Percentiles rank a stretch among this genome's conserved stretches.
Evolutionary conservation across 2,329 filamentous ascomycete species (phyloP).

Genomic region (Aspergillus hiratsukae): DNA sequence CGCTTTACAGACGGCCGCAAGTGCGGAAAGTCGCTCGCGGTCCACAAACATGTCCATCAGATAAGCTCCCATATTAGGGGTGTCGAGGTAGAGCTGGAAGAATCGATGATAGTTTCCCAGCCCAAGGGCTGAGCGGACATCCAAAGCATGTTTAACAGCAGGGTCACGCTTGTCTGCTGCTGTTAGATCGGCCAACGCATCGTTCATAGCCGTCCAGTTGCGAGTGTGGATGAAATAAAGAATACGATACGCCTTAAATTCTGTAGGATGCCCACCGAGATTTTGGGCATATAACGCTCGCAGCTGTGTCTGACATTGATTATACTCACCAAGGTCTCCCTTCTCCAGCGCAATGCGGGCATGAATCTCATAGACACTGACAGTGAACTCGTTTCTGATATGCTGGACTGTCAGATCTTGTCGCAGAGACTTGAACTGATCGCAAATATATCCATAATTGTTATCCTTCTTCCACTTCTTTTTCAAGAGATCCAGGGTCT

Average conservation of each 20-base stretch:
- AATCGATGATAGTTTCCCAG: conserved; percentile 97
- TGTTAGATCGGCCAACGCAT: conserved; percentile 98
- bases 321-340: conserved; percentile 99
- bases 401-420: conserved; percentile 98
- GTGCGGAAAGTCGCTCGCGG: conserved; percentile 82
- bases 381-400: conserved; percentile 94
- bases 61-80: conserved; percentile 95
- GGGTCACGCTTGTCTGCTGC: conserved; percentile 84
- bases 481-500: conserved; percentile 83
- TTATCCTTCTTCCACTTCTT: conserved; percentile 90
- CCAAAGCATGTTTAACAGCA: conserved; percentile 83
- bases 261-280: conserved; percentile 81
- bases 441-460: conserved; percentile 97
- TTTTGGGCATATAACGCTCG: conserved; percentile 84
- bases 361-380: conserved; percentile 95
- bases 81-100: conserved; percentile 91
- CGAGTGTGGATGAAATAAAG: conserved; percentile 99
- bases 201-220: conserved; percentile 97
- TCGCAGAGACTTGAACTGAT: conserved; percentile 97
- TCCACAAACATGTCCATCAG: conserved; percentile 99
- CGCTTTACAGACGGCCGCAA: conserved; percentile 93
- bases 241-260: conserved; percentile 99
- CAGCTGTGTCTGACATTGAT: conserved; percentile 98
- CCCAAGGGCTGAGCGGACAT: conserved; percentile 85
- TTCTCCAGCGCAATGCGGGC: conserved; percentile 96